A percentile compares a stretch with the other conserved stretches of the same genome.
phyloP scores from a whole-genome alignment of 148 eudicot species.

The Polygonum aviculare region DNA sequence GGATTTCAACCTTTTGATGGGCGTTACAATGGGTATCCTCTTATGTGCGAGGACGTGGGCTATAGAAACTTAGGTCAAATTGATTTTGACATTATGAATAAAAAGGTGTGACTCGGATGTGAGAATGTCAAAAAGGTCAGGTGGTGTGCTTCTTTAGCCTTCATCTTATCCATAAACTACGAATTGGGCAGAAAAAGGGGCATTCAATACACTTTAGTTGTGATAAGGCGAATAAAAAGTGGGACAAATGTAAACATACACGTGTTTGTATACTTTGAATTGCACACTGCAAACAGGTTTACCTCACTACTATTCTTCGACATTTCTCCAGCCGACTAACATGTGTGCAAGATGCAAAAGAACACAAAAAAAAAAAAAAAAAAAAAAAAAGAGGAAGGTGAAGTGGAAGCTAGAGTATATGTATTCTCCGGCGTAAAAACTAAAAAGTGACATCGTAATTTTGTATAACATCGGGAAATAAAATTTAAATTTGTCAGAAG shows the following conservation, averaged over 20 bases:
- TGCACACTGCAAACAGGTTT: no score
- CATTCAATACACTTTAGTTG: neutral
- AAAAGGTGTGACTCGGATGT: neutral
- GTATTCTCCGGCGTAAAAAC: no score
- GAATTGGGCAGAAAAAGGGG: neutral
- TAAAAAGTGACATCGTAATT: no score
- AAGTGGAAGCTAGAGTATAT: no score
- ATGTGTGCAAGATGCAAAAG: no score
- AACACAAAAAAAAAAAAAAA: no score
- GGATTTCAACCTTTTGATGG: neutral
- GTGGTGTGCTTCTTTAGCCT: neutral
- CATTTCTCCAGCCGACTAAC: no score
- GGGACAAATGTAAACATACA: no score
- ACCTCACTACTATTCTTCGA: no score
- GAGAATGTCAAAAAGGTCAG: neutral
- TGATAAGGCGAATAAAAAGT: neutral
- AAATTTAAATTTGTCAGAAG: conserved; percentile 1
- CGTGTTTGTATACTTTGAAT: no score
- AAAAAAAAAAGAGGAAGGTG: no score
- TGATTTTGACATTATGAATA: neutral
- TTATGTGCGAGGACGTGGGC: neutral
- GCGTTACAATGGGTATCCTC: neutral
- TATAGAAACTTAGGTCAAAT: neutral
- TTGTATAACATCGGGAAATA: neutral
- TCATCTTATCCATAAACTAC: neutral